phyloP scores from a whole-genome alignment of 2,329 filamentous ascomycete species.

The Diaporthe capsici region DNA sequence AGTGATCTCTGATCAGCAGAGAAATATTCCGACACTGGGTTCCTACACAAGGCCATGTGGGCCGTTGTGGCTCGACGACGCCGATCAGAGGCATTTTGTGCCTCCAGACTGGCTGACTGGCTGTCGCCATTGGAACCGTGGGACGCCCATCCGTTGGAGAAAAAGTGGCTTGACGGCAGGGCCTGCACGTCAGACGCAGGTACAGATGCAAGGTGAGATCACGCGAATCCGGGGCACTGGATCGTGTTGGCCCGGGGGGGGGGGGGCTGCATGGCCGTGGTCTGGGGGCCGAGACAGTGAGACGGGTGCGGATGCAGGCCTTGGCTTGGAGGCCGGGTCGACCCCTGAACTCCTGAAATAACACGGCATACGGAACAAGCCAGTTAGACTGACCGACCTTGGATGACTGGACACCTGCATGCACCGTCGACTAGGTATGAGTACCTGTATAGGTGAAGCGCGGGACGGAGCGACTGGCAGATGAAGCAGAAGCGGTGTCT shows the following conservation, averaged over 20 bases:
- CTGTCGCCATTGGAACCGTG: background rate
- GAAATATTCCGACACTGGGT: constrained; percentile 14
- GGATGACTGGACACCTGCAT: background rate
- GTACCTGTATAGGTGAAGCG: background rate
- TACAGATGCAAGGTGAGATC: constrained; percentile 29
- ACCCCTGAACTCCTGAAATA: constrained; percentile 26
- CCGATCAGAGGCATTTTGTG: constrained; percentile 9
- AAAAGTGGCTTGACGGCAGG: constrained; percentile 5
- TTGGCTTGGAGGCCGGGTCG: constrained; percentile 20
- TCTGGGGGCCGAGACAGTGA: constrained; percentile 18
- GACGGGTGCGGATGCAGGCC: constrained; percentile 23
- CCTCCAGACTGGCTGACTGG: background rate
- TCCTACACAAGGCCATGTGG: background rate
- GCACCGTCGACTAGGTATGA: background rate
- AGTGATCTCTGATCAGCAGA: constrained; percentile 15
- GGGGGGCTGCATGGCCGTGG: background rate
- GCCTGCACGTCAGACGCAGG: constrained; percentile 31
- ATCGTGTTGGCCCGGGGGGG: constrained; percentile 1
- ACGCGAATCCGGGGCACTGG: constrained; percentile 26
- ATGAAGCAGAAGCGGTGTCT: constrained; percentile 19
- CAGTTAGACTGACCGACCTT: background rate
- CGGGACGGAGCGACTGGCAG: background rate
- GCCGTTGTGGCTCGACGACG: constrained; percentile 10
- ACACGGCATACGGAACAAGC: constrained; percentile 2
- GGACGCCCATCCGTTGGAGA: too few relatives aligned